Evolutionary conservation across 192 early-diverging fungal species (phyloP).

Genomic region (Backusella parvicylindrica): DNA sequence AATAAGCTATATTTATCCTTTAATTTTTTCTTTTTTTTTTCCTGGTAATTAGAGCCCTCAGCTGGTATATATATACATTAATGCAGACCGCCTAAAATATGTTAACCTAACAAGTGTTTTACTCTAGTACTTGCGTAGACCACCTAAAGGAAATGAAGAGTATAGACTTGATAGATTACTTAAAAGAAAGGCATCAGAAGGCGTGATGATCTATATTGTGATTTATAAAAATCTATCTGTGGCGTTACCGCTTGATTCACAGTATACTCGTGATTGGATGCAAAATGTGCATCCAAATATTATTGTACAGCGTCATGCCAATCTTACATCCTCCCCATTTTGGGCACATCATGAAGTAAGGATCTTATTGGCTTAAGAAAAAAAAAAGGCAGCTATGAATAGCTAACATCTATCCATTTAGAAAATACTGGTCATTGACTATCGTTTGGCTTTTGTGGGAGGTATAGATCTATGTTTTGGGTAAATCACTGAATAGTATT

Average conservation of each 20-base stretch:
- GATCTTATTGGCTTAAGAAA: neutral
- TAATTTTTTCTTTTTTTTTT: neutral
- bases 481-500: slow-evolving; percentile 15
- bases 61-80: slow-evolving; percentile 2
- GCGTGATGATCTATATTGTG: slow-evolving; percentile 79
- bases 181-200: slow-evolving; percentile 76
- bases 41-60: slow-evolving; percentile 8
- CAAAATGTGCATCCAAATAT: slow-evolving; percentile 72
- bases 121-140: slow-evolving; percentile 65
- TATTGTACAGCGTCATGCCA: slow-evolving; percentile 80
- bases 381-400: neutral
- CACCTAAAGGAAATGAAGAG: slow-evolving; percentile 69
- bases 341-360: slow-evolving; percentile 80
- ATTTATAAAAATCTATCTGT: slow-evolving; percentile 82
- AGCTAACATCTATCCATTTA: slow-evolving; percentile 17
- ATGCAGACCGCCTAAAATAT: neutral
- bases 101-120: neutral
- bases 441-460: slow-evolving; percentile 79
- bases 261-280: slow-evolving; percentile 70
- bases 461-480: slow-evolving; percentile 88
- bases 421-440: slow-evolving; percentile 82
- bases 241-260: slow-evolving; percentile 67
- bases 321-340: slow-evolving; percentile 66
- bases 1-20: neutral
- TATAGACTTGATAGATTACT: slow-evolving; percentile 74